Evolutionary conservation across 495 filamentous ascomycete species (phyloP).

Genomic region (Trypethelium eluteriae): DNA sequence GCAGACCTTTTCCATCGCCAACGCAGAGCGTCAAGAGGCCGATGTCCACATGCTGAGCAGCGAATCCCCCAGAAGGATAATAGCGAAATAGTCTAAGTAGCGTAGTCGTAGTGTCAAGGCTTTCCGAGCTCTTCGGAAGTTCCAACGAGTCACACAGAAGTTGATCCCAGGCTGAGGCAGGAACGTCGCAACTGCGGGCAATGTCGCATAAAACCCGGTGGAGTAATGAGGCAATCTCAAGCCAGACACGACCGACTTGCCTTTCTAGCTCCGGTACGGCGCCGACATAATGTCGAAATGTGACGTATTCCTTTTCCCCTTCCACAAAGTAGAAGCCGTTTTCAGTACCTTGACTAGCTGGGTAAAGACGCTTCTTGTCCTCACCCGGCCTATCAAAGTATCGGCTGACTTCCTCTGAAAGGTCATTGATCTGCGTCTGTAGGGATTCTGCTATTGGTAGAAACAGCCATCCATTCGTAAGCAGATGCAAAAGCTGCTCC

Average conservation of each 20-base stretch:
- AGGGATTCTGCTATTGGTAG: slow-evolving; percentile 10
- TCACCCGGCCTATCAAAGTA: slow-evolving; percentile 13
- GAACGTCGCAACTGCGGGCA: slow-evolving; percentile 11
- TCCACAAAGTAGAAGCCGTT: slow-evolving; percentile 18
- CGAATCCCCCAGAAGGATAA: slow-evolving; percentile 15
- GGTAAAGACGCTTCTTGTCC: slow-evolving; percentile 16
- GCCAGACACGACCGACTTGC: slow-evolving; percentile 12
- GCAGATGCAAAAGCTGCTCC: slow-evolving; percentile 16
- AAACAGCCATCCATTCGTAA: slow-evolving; percentile 17
- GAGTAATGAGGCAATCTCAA: slow-evolving; percentile 1
- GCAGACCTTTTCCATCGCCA: slow-evolving; percentile 16
- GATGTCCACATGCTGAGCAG: slow-evolving; percentile 18
- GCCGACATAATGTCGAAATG: slow-evolving; percentile 14
- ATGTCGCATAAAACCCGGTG: slow-evolving; percentile 20
- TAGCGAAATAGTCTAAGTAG: slow-evolving; percentile 20
- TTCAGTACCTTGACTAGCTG: slow-evolving; percentile 18
- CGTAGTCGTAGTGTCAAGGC: slow-evolving; percentile 12
- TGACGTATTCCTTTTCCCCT: slow-evolving; percentile 21
- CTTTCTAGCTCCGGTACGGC: background rate
- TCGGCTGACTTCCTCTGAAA: slow-evolving; percentile 3
- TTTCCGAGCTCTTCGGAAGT: slow-evolving; percentile 8
- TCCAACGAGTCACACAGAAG: slow-evolving; percentile 9
- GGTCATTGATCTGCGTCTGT: background rate
- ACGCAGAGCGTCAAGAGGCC: slow-evolving; percentile 23
- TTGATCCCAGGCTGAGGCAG: slow-evolving; percentile 14